Evolutionary conservation across 768 basidiomycete species (phyloP).

Genomic region (Auriscalpium microsporum): DNA sequence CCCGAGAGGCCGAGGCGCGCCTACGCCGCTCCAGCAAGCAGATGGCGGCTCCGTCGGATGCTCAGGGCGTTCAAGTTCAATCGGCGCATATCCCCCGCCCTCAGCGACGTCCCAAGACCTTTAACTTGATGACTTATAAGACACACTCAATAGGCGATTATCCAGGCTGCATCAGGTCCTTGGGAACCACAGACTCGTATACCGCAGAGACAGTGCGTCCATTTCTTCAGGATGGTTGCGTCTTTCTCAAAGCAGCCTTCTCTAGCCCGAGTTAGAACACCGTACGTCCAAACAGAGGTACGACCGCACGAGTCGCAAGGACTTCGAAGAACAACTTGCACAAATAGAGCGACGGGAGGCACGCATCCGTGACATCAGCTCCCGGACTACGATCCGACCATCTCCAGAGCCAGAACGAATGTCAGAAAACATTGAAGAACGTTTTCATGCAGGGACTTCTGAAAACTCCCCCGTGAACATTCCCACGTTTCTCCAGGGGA

Average conservation of each 20-base stretch:
- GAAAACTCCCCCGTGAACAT: neutral
- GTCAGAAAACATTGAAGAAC: neutral
- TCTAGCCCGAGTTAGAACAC: conserved; percentile 29
- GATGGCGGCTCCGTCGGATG: neutral
- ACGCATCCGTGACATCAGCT: neutral
- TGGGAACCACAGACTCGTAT: conserved; percentile 30
- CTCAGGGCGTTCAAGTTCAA: neutral
- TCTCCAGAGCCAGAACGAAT: neutral
- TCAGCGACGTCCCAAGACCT: neutral
- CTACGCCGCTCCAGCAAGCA: neutral
- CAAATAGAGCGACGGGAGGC: conserved; percentile 16
- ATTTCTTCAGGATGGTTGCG: neutral
- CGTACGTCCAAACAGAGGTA: conserved; percentile 23
- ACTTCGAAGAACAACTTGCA: conserved; percentile 14
- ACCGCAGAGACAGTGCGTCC: conserved; percentile 24
- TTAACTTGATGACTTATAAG: conserved; percentile 29
- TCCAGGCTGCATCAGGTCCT: conserved; percentile 13
- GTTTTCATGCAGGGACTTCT: neutral
- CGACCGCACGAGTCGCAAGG: conserved; percentile 18
- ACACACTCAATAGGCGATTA: conserved; percentile 31
- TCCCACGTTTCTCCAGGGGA: neutral
- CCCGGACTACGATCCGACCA: neutral
- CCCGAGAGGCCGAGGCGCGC: too few species aligned
- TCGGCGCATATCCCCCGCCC: neutral
- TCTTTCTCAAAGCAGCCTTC: neutral